phyloP scores from a whole-genome alignment of 2,329 filamentous ascomycete species.

The Pseudogymnoascus sp. region DNA sequence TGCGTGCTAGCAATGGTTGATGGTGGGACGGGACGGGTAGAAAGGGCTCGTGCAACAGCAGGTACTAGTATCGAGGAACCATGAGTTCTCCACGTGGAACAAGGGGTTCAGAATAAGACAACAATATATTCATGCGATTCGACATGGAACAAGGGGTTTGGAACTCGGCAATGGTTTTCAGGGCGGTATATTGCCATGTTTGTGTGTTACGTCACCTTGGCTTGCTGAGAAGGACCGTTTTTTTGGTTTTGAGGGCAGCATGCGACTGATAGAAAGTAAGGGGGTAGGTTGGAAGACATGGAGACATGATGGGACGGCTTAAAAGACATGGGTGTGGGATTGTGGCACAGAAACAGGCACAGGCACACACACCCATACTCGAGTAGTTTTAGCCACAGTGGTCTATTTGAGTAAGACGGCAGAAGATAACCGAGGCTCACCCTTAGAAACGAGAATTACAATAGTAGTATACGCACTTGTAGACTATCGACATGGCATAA shows the following conservation, averaged over 20 bases:
- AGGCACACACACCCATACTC: background rate
- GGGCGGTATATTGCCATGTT: background rate
- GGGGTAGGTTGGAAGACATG: background rate
- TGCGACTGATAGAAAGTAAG: background rate
- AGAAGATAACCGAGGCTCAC: background rate
- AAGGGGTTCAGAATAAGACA: background rate
- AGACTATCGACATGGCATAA: background rate
- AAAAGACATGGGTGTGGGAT: background rate
- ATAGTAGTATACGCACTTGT: background rate
- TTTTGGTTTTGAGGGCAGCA: background rate
- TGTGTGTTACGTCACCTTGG: background rate
- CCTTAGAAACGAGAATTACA: background rate
- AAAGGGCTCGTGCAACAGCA: background rate
- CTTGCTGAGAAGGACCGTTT: background rate
- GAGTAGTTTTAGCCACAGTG: background rate
- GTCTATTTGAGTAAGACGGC: background rate
- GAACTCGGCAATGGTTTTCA: background rate
- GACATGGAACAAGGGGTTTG: slow-evolving; percentile 1
- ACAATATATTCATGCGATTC: background rate
- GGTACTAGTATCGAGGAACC: background rate
- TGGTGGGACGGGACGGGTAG: background rate
- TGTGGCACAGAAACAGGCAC: background rate
- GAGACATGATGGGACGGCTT: background rate
- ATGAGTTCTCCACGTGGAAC: background rate
- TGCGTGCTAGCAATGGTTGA: background rate